Conservation (phyloP, 1,139 yeast genomes). For the Fermentozyma sake region DNA sequence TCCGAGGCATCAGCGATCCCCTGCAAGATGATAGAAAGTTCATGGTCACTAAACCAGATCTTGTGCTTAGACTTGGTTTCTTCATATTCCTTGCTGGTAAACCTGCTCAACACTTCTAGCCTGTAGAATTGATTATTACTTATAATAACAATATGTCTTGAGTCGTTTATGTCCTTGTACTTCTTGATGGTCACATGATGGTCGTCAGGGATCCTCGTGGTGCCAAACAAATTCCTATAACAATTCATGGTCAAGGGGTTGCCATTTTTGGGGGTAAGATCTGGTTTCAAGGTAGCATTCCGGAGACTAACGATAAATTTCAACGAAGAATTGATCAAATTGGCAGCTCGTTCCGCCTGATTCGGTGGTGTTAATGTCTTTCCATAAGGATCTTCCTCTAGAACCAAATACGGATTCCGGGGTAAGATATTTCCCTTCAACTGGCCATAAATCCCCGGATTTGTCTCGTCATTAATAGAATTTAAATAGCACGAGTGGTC, state of each 20-base stretch:
- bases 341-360: slow-evolving; percentile 66
- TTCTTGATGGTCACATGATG: slow-evolving; percentile 29
- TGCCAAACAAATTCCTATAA: slow-evolving; percentile 61
- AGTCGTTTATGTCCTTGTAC: slow-evolving; percentile 21
- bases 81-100: slow-evolving; percentile 27
- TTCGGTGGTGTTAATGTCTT: slow-evolving; percentile 54
- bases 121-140: slow-evolving; percentile 61
- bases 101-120: slow-evolving; percentile 48
- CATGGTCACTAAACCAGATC: slow-evolving; percentile 52
- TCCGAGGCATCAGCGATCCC: slow-evolving; percentile 45
- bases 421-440: slow-evolving; percentile 64
- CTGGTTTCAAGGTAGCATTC: slow-evolving; percentile 50
- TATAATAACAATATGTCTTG: slow-evolving; percentile 52
- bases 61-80: slow-evolving; percentile 20
- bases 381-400: slow-evolving; percentile 68
- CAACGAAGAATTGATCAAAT: slow-evolving; percentile 58
- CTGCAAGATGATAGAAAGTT: slow-evolving; percentile 48
- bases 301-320: slow-evolving; percentile 61
- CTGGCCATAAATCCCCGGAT: slow-evolving; percentile 64
- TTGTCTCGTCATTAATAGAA: slow-evolving; percentile 53
- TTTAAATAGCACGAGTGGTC: slow-evolving; percentile 51
- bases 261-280: slow-evolving; percentile 46
- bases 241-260: slow-evolving; percentile 63
- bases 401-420: slow-evolving; percentile 65
- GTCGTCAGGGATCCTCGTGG: slow-evolving; percentile 53